These are phyloP conservation scores for Penicillium waksmanii DNA, from an alignment of 495 filamentous ascomycete genomes.

Conservation along the genomic window DNA sequence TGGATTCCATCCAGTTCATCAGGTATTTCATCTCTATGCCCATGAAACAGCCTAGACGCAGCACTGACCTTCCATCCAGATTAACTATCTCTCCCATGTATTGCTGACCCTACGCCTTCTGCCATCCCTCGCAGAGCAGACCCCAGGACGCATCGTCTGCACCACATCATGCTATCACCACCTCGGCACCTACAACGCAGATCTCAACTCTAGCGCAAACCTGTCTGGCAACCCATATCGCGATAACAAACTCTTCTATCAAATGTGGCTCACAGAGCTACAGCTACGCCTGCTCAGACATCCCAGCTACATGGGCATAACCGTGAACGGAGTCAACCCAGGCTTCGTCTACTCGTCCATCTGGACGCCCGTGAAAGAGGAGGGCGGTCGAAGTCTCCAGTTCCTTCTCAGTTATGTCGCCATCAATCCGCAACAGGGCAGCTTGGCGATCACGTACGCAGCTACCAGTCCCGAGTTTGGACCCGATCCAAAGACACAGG, in stretches of 20 bases:
- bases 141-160: constrained; percentile 30
- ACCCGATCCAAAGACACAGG: constrained; percentile 20
- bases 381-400: neutral
- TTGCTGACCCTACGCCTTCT: constrained; percentile 29
- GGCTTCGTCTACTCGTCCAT: constrained; percentile 30
- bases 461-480: constrained; percentile 29
- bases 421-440: constrained; percentile 26
- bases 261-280: constrained; percentile 31
- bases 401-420: constrained; percentile 15
- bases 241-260: constrained; percentile 32
- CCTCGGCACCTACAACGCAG: constrained; percentile 19
- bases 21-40: constrained; percentile 13
- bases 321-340: constrained; percentile 30
- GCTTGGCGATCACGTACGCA: constrained; percentile 27
- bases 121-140: constrained; percentile 21
- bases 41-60: neutral
- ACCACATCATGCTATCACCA: constrained; percentile 31
- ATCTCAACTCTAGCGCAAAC: constrained; percentile 6
- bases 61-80: constrained; percentile 10
- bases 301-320: constrained; percentile 28
- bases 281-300: constrained; percentile 23
- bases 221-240: constrained; percentile 15
- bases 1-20: constrained; percentile 31
- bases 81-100: constrained; percentile 32
- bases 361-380: constrained; percentile 10